These are phyloP conservation scores for Cytospora chrysosperma DNA, from an alignment of 2,329 filamentous ascomycete genomes.

Conservation along the genomic window DNA sequence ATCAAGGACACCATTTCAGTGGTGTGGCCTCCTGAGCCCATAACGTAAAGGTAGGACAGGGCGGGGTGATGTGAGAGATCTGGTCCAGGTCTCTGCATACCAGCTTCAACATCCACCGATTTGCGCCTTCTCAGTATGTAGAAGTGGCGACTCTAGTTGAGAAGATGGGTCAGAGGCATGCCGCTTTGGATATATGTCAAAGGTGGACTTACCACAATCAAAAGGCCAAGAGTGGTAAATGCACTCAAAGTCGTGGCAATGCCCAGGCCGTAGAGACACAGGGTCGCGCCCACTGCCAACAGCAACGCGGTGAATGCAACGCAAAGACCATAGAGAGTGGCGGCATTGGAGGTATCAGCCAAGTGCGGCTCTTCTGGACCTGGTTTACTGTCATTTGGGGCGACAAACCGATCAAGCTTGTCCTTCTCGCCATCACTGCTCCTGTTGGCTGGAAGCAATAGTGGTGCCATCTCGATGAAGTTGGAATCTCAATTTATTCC, in stretches of 20 bases:
- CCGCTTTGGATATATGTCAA: neutral
- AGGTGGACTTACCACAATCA: neutral
- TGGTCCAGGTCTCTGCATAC: constrained; percentile 15
- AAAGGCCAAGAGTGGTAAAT: neutral
- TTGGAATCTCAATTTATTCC: neutral
- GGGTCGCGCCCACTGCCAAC: neutral
- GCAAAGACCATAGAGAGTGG: constrained; percentile 4
- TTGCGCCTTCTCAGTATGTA: neutral
- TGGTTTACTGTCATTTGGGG: neutral
- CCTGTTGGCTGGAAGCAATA: neutral
- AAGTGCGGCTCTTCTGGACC: constrained; percentile 8
- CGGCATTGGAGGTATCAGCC: constrained; percentile 1
- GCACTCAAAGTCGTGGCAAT: neutral
- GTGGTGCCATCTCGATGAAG: neutral
- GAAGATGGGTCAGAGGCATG: neutral
- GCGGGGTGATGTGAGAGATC: constrained; percentile 27
- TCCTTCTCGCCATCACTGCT: neutral
- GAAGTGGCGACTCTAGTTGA: constrained; percentile 9
- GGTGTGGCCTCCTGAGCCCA: constrained; percentile 92
- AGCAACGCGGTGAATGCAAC: neutral
- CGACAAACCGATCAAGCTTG: neutral
- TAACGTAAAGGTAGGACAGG: constrained; percentile 70
- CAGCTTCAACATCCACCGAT: constrained; percentile 16
- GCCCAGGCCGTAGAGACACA: constrained; percentile 4
- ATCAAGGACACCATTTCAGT: constrained; percentile 92